These are phyloP conservation scores for Antrodiella citrinella DNA, from an alignment of 768 basidiomycete genomes.

Conservation along the genomic window DNA sequence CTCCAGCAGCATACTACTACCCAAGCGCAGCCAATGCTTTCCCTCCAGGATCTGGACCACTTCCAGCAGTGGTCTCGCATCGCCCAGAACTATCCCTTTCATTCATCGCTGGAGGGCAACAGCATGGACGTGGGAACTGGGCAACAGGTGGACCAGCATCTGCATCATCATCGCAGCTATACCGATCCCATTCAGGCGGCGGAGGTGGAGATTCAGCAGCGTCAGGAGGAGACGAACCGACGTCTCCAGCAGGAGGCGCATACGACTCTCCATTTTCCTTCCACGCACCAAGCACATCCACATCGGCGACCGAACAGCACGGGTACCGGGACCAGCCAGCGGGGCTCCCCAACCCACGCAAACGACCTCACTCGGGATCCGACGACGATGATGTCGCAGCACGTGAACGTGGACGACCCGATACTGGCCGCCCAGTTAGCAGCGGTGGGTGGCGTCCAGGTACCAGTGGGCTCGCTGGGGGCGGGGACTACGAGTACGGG, in stretches of 20 bases:
- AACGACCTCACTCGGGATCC: slow-evolving; percentile 55
- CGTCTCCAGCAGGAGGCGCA: slow-evolving; percentile 21
- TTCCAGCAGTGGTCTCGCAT: slow-evolving; percentile 21
- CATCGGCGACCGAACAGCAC: no score
- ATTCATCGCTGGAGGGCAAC: slow-evolving; percentile 21
- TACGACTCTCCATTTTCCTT: slow-evolving; percentile 74
- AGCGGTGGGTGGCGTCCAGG: slow-evolving; percentile 12
- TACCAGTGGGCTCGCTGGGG: slow-evolving; percentile 15
- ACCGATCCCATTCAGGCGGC: slow-evolving; percentile 23
- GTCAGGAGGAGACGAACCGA: slow-evolving; percentile 20
- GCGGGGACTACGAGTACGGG: slow-evolving; percentile 55
- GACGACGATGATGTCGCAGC: slow-evolving; percentile 41
- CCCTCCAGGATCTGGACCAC: slow-evolving; percentile 33
- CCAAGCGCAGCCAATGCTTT: slow-evolving; percentile 6
- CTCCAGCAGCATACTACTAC: slow-evolving; percentile 58
- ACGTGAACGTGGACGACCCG: slow-evolving; percentile 12
- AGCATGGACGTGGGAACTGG: slow-evolving; percentile 28
- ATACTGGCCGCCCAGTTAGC: slow-evolving; percentile 26
- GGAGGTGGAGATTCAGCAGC: slow-evolving; percentile 13
- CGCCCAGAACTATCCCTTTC: slow-evolving; percentile 35
- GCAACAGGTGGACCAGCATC: no score
- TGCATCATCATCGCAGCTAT: no score
- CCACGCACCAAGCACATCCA: slow-evolving; percentile 52
- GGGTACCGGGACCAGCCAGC: no score
- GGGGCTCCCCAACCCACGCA: slow-evolving; percentile 38